Conservation (phyloP, 345 rosid genomes). For the Eucalyptus tenuipes region DNA sequence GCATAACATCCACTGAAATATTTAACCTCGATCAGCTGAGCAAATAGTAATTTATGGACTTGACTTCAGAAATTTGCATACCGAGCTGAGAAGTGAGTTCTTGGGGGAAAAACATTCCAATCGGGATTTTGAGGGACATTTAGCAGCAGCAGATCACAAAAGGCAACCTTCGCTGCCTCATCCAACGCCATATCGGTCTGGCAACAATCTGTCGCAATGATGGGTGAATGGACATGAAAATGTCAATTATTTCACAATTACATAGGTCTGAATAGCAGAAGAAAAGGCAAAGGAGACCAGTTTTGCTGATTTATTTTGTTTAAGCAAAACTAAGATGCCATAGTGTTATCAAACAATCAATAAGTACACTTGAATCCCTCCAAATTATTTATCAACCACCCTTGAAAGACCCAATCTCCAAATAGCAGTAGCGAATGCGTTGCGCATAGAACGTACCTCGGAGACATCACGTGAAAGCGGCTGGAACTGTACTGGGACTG, state of each 20-base stretch:
- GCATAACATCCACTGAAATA: slow-evolving; percentile 83
- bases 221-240: not conserved
- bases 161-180: slow-evolving; percentile 59
- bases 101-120: slow-evolving; percentile 43
- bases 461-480: slow-evolving; percentile 40
- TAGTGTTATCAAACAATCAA: not conserved
- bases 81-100: slow-evolving; percentile 70
- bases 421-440: not conserved
- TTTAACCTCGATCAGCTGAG: slow-evolving; percentile 58
- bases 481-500: slow-evolving; percentile 32
- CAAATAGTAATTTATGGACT: slow-evolving; percentile 65
- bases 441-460: slow-evolving; percentile 31
- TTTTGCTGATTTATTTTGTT: not conserved
- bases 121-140: slow-evolving; percentile 68
- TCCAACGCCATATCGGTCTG: slow-evolving; percentile 56
- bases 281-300: not conserved
- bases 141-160: slow-evolving; percentile 75
- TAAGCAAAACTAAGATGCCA: not conserved
- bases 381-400: not conserved
- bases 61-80: slow-evolving; percentile 56
- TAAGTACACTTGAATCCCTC: not conserved
- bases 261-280: not conserved
- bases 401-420: not conserved
- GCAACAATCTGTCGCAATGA: slow-evolving; percentile 48
- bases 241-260: not conserved